Base-by-base conservation (phyloP, 148 eudicot species). In the Rhododendron williamsianum region DNA sequence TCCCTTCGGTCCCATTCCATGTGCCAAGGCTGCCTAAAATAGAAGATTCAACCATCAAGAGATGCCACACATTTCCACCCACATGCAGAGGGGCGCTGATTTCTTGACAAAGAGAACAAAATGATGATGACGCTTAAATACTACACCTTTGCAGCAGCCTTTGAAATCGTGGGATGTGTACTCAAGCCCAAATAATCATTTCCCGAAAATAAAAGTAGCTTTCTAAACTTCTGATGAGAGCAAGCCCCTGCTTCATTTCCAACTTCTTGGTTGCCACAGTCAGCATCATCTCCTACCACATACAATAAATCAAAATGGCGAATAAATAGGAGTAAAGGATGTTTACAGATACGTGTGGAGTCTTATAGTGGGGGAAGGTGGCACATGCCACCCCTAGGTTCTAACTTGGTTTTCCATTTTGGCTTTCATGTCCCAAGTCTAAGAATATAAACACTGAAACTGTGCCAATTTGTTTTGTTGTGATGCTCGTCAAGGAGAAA, bases 1-100 rank as follows among this genome's bases (percentile, higher is more conserved):
- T 86, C 99, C 99, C 89, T 95, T 93, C 21, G 99, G 99, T 38
- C 99, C 99, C 99, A 97, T 97, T 49, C 99, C 99, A 81, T 95
- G 94, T 82, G 92, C 94, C 52, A 86, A 90, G 56, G 91, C 96
- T 83, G 94, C 99, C 99, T 97, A 83, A 71, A 78, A 80, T 67
- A 86, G 78, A 46, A 76, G 73, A 84, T 43, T 69, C 33, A 65
- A 65, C 10, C 13, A 8, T 69, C 74, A 69, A 69, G 36, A 69
- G 74, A 69, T 27, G 6, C 30, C 74, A 69, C 36, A 69, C 74
- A 69, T 27, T 69, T 27, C 30, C 16, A n/a, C 16, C 27, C 74
- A 27, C 74, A 11, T 69, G 74, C 73, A 25, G 36, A 27, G 35
- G 35, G 4, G 38, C 3, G 45, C 74, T 4, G 36, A 30, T 30